Percentiles rank a stretch among this genome's conserved stretches.
These are phyloP conservation scores for Podospora pseudocomata DNA, from an alignment of 495 filamentous ascomycete species.

Conservation along the genomic window DNA sequence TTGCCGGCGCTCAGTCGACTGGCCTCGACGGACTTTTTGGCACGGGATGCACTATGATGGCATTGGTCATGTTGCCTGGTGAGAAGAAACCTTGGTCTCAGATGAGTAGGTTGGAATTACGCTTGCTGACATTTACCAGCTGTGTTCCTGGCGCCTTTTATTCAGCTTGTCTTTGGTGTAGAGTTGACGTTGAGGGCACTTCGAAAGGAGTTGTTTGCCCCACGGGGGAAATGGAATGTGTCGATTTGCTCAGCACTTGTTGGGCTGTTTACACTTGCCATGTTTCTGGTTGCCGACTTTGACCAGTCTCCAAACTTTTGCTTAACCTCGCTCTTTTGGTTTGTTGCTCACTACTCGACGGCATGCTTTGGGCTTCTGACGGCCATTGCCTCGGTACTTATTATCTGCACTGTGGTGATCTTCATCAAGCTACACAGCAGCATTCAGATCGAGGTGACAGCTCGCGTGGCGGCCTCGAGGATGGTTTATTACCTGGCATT, in stretches of 20 bases:
- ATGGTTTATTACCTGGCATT: constrained; percentile 48
- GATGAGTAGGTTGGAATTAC: constrained; percentile 17
- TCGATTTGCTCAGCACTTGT: constrained; percentile 41
- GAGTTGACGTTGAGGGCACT: constrained; percentile 43
- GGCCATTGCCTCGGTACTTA: constrained; percentile 31
- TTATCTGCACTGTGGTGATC: constrained; percentile 32
- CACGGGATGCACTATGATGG: constrained; percentile 38
- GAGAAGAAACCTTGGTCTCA: constrained; percentile 18
- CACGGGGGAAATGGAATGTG: constrained; percentile 42
- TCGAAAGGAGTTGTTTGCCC: constrained; percentile 38
- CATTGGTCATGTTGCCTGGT: constrained; percentile 49
- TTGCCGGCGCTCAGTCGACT: constrained; percentile 43
- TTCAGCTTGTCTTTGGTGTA: constrained; percentile 44
- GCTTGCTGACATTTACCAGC: constrained; percentile 24
- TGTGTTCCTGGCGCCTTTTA: constrained; percentile 48
- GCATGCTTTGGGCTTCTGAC: constrained; percentile 40
- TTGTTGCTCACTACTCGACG: constrained; percentile 42
- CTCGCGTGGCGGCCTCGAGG: constrained; percentile 41
- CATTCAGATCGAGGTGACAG: constrained; percentile 40
- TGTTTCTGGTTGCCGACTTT: constrained; percentile 43
- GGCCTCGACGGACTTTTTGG: constrained; percentile 41
- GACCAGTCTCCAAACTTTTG: constrained; percentile 40
- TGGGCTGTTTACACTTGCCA: constrained; percentile 35
- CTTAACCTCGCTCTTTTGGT: constrained; percentile 49
- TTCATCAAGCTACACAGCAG: constrained; percentile 39